Conservation (phyloP, 306 rosid species). For the Trifolium fragiferum region DNA sequence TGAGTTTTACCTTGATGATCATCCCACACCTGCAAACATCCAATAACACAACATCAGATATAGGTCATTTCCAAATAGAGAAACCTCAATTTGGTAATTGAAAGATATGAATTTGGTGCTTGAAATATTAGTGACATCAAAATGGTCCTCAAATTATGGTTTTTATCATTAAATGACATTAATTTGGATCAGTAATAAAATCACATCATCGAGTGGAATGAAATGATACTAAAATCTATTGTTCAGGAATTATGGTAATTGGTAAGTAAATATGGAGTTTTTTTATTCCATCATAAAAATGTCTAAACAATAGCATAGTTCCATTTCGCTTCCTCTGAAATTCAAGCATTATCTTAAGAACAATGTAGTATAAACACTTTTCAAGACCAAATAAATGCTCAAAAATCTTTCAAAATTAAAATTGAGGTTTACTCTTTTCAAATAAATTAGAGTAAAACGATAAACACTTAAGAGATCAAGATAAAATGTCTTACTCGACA, state of each 20-base stretch:
- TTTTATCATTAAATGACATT: not conserved
- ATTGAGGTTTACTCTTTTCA: not conserved
- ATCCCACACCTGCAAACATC: slow-evolving; percentile 78
- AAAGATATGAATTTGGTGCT: slow-evolving; percentile 23
- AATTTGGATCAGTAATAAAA: not conserved
- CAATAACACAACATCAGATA: slow-evolving; percentile 50
- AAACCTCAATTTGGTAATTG: slow-evolving; percentile 19
- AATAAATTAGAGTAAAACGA: not conserved
- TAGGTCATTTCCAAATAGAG: slow-evolving; percentile 19
- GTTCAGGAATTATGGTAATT: not conserved
- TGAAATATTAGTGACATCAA: slow-evolving; percentile 24
- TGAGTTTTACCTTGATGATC: slow-evolving; percentile 78
- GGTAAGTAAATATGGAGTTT: not conserved
- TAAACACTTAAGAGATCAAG: slow-evolving; percentile 15
- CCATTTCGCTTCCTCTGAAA: not conserved
- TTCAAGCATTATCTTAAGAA: slow-evolving; percentile 1
- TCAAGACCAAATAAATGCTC: not conserved
- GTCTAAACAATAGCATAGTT: not conserved
- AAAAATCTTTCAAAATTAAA: not conserved
- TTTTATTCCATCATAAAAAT: not conserved
- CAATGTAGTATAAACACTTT: slow-evolving; percentile 15
- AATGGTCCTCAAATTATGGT: slow-evolving; percentile 11
- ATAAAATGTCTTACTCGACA: slow-evolving; percentile 69
- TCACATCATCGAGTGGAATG: not conserved
- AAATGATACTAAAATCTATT: not conserved